Percentiles rank a stretch among this genome's conserved stretches.
Conservation (phyloP, 495 filamentous ascomycete species). For the Tuber borchii region DNA sequence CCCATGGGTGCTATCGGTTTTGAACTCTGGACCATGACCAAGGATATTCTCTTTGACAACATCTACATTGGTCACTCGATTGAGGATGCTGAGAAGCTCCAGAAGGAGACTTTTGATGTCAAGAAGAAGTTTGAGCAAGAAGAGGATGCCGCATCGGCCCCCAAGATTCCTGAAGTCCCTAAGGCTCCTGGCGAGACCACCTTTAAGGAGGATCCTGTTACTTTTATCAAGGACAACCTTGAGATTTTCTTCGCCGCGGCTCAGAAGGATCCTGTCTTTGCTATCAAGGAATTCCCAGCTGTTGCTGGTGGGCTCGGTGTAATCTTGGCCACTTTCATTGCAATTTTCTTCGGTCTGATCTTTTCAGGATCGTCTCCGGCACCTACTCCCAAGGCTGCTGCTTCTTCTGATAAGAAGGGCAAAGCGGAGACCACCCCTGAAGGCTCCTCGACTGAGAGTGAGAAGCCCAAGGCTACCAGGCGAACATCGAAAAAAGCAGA, state of each 20-base stretch:
- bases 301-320: constrained; percentile 72
- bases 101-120: constrained; percentile 84
- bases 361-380: constrained; percentile 44
- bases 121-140: constrained; percentile 81
- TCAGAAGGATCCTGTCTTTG: constrained; percentile 80
- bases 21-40: constrained; percentile 99
- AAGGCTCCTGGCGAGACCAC: constrained; percentile 59
- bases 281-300: constrained; percentile 85
- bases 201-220: constrained; percentile 88
- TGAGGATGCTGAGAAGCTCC: constrained; percentile 84
- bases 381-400: constrained; percentile 37
- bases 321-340: constrained; percentile 60
- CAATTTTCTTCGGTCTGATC: constrained; percentile 57
- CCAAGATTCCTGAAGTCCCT: constrained; percentile 62
- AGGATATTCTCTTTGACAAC: constrained; percentile 98
- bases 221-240: constrained; percentile 84
- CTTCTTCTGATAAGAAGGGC: constrained; percentile 38
- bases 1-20: constrained; percentile 97
- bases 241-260: constrained; percentile 79
- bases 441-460: constrained; percentile 34
- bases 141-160: constrained; percentile 74
- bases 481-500: constrained; percentile 41
- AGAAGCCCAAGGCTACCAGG: constrained; percentile 38
- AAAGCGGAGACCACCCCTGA: constrained; percentile 28
- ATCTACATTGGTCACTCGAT: constrained; percentile 99